Evolutionary conservation across 768 basidiomycete genomes (phyloP), one percentile per base, ranked within the genome.

Genomic region (Trametes cingulata): DNA sequence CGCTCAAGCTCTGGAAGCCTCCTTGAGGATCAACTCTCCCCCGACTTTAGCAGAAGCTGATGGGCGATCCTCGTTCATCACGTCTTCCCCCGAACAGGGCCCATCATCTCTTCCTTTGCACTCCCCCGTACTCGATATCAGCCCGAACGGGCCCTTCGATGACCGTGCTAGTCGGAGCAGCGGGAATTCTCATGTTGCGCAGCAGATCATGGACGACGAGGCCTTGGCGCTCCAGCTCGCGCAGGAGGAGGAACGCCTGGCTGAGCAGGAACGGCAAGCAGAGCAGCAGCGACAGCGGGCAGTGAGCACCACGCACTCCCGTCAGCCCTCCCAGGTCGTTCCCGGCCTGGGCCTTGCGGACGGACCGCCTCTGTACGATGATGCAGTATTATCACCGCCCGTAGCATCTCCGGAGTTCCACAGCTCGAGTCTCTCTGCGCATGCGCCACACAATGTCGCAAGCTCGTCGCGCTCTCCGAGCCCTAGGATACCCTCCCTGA

Each of bases 1-100:
- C 14, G 82, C 82, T 20, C 78, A 77, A 61, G 90, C 88, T 0
- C 65, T 92, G 58, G 79, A 83, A 63, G 80, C 80, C 59, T 88
- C 86, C 1, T 61, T 78, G 65, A 50, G 35, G 15, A 39, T 62
- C 22, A 37, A 35, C 7, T 27, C 53, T 8, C 36, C 49, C 15
- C 41, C n/a, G 15, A 35, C 20, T 39, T 47, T 25, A 17, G 29
- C 61, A 19, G 57, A 43, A 7, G 36, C 40, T 45, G 55, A 61
- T 39, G 42, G 60, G 5, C 33, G 43, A 51, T 52, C 51, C n/a
- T 40, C 49, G 17, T 37, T 56, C 64, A 24, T 60, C 49, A 24
- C 60, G 10, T 19, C 59, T 54, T 56, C 65, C 42, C 47, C 66
- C 43, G 51, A 45, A 51, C 52, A 57, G 56, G 29, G 59, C 47